Evolutionary conservation across 371 early-diverging fungal species (phyloP).

Genomic region (Haplosporangium sp.): DNA sequence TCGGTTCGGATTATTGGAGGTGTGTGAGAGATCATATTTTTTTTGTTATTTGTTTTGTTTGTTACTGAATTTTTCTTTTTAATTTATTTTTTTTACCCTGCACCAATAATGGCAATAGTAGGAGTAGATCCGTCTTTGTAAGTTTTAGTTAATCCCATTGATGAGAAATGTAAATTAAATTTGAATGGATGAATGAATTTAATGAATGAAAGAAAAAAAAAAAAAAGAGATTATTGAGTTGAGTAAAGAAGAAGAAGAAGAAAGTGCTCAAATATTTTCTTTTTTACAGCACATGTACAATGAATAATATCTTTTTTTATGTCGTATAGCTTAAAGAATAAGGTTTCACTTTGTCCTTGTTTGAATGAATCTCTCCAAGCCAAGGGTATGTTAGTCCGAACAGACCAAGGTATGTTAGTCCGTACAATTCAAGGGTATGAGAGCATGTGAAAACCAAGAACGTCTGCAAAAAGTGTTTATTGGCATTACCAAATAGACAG

Average conservation of each 20-base stretch:
- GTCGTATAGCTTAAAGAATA: no score
- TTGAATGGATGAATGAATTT: background rate
- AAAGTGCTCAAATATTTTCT: background rate
- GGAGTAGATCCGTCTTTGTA: conserved; percentile 28
- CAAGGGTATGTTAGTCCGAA: no score
- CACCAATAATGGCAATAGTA: conserved; percentile 41
- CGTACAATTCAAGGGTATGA: no score
- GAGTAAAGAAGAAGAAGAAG: no score
- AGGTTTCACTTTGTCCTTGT: no score
- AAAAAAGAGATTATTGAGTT: background rate
- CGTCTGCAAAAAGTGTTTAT: no score
- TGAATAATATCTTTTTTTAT: no score
- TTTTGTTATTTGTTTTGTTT: background rate
- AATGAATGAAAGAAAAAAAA: conserved; percentile 5
- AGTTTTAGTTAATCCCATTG: conserved; percentile 27
- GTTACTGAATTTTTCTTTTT: background rate
- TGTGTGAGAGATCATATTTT: background rate
- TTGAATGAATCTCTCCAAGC: no score
- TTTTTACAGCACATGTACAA: background rate
- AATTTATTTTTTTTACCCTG: conserved; percentile 13
- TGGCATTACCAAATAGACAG: no score
- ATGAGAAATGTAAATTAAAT: background rate
- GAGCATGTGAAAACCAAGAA: no score
- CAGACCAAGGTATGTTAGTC: no score
- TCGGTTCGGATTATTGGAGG: no score